Base-by-base conservation (phyloP, 2,329 filamentous ascomycete species). In the Microdochium nivale region DNA sequence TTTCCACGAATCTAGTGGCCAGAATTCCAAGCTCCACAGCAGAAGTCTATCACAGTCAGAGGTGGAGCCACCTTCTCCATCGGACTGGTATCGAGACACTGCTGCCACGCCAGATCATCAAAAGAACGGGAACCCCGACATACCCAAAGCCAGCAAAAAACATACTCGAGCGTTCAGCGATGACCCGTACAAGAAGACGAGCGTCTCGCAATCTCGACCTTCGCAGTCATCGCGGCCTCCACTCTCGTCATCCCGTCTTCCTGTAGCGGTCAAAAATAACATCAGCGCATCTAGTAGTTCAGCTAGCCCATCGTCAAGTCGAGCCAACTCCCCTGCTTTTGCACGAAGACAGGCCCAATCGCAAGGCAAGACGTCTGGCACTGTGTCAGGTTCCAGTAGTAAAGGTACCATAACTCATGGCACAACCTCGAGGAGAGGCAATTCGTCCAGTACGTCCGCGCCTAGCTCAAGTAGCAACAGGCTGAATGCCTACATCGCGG, bases 401-500 rank as follows among this genome's bases (percentile, higher is more conserved):
- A 44, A 44, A 13, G 19, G 40, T 19, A 44, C 9, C 13, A 23
- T 7, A 11, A 4, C 40, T 21, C 14, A 3, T 21, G 40, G 40
- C 19, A 44, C 55, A 55, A 56, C 49, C 54, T 58, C 54, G 54
- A 63, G 53, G 57, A 72, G 66, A 63, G 76, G 69, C 60, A 63
- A 62, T 53, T 68, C 66, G 53, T 72, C 40, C 9, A 44, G 8
- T 19, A 16, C 40, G 4, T 44, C 40, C 40, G 10, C 19, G 21
- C 40, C 40, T 11, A 44, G 40, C 40, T 44, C 40, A 19, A 44
- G 75, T 59, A 83, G 76, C 59, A 70, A 75, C 46, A 77, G 81
- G 49, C 75, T 94, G 13, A 84, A 86, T 59, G 87, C 88, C 37
- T 88, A 87, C 64, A 87, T 94, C 57, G 80, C 86, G 52, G 74